These are phyloP conservation scores for Monilinia fructigena DNA, from an alignment of 2,329 filamentous ascomycete genomes.

Conservation along the genomic window DNA sequence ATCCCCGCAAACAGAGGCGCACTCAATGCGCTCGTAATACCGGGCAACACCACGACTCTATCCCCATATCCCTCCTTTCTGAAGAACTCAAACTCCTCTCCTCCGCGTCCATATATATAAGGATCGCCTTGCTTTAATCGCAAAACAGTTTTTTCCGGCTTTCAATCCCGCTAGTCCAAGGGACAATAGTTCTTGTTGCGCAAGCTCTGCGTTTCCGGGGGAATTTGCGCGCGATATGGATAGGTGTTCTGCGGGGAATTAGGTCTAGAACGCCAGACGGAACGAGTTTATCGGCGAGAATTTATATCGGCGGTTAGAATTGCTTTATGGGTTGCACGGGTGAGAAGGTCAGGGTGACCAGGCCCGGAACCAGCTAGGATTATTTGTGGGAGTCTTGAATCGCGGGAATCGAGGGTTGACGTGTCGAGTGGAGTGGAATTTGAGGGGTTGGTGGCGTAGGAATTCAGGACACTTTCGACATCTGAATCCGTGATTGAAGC, in stretches of 20 bases:
- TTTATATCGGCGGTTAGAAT: conserved; percentile 72
- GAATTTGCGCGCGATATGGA: conserved; percentile 95
- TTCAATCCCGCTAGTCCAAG: conserved; percentile 69
- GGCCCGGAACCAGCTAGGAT: conserved; percentile 90
- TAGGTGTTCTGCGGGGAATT: conserved; percentile 82
- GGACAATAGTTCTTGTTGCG: conserved; percentile 83
- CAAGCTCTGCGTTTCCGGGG: conserved; percentile 94
- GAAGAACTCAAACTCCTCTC: conserved; percentile 89
- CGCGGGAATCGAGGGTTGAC: conserved; percentile 35
- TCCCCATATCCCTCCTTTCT: conserved; percentile 65
- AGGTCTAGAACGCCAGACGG: conserved; percentile 82
- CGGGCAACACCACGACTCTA: conserved; percentile 71
- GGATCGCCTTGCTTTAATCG: conserved; percentile 95
- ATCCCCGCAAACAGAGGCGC: conserved; percentile 87
- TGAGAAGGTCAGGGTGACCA: conserved; percentile 88
- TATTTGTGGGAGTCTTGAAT: conserved; percentile 61
- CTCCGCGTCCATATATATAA: conserved; percentile 92
- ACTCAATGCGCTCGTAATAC: conserved; percentile 83
- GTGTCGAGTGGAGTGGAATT: conserved; percentile 38
- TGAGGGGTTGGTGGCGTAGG: conserved; percentile 53
- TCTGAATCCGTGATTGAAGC: conserved; percentile 78
- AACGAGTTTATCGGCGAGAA: conserved; percentile 83
- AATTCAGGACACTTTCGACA: conserved; percentile 70
- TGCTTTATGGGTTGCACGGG: conserved; percentile 74
- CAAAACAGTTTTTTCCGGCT: conserved; percentile 76